Conservation (phyloP, 78 protist genomes). For the Mastigamoeba balamuthi region DNA sequence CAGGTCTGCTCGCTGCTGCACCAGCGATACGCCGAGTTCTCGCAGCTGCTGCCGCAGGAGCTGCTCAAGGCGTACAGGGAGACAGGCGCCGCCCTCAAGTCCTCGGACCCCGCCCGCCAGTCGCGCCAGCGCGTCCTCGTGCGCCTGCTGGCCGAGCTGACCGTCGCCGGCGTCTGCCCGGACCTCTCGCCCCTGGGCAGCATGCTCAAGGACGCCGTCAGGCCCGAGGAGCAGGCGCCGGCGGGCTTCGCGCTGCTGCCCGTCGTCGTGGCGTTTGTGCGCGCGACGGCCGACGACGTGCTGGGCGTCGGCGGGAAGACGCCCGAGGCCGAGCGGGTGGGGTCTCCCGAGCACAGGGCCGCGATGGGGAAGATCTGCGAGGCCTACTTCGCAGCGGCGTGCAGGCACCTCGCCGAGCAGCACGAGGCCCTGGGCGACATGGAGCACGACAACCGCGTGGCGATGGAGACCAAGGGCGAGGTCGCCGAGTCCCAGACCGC, state of each 20-base stretch:
- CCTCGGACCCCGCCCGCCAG: no score
- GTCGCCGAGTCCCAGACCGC: slow-evolving; percentile 6
- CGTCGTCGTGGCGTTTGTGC: background rate
- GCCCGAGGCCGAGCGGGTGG: background rate
- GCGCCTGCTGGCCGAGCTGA: background rate
- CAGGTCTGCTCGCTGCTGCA: background rate
- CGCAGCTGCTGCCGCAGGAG: background rate
- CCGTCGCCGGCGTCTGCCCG: background rate
- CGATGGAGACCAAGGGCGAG: slow-evolving; percentile 12
- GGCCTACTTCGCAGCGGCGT: background rate
- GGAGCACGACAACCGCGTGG: background rate
- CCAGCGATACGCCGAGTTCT: background rate
- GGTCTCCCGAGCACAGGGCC: background rate
- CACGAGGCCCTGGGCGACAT: background rate
- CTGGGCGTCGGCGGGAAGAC: background rate
- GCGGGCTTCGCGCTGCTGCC: background rate
- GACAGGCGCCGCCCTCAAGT: no score
- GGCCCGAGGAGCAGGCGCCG: no score
- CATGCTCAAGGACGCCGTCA: no score
- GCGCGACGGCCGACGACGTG: background rate
- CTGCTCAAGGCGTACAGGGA: no score
- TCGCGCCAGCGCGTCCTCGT: no score
- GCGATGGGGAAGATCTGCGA: background rate
- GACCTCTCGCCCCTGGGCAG: background rate
- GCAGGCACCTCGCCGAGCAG: background rate